Base-by-base conservation (phyloP, 2,329 filamentous ascomycete genomes). In the Sphaerulina populicola region DNA sequence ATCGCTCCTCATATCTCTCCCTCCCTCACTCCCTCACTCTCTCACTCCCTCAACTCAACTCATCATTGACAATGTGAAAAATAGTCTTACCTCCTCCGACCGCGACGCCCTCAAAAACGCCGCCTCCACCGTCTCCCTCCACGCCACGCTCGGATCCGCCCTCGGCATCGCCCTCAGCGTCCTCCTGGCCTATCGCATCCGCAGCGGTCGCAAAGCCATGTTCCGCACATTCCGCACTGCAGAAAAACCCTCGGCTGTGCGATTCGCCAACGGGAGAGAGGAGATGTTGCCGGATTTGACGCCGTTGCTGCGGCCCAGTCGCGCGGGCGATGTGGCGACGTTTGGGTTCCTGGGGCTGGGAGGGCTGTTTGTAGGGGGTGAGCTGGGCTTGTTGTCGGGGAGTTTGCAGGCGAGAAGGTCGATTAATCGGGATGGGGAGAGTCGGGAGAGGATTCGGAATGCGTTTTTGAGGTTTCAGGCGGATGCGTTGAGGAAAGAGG, bases 351-450 rank as follows among this genome's bases (percentile, higher is more conserved):
- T 84, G 42, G 75, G 76, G 0, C 62, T 77, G 0, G 81, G 80
- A 11, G 81, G 82, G 0, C 63, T 84, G 4, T 80, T 86, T 54
- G 56, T 86, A 5, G 81, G 81, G 6, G 82, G 82, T 6, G 82
- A 86, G 68, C 67, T 75, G 10, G 82, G 82, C 0, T 68, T 85
- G 42, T 56, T 84, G 51, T 75, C 74, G 0, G 82, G 83, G 0
- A 74, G 74, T 1, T 72, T 73, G 42, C 73, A 74, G 3, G 81
- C 79, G 2, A 72, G 74, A 30, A 70, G 76, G 35, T 69, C 69
- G 1, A 77, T 86, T 47, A 71, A 69, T 1, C 65, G 65, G 23
- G 77, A 85, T 58, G 73, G 77, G 0, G 77, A 77, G 49, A 71
- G 73, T 73, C 1, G 71, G 56, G 68, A 72, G 58, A 71, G 82